These are phyloP conservation scores for Candida michaelii DNA, from an alignment of 805 yeast genomes.

Conservation along the genomic window DNA sequence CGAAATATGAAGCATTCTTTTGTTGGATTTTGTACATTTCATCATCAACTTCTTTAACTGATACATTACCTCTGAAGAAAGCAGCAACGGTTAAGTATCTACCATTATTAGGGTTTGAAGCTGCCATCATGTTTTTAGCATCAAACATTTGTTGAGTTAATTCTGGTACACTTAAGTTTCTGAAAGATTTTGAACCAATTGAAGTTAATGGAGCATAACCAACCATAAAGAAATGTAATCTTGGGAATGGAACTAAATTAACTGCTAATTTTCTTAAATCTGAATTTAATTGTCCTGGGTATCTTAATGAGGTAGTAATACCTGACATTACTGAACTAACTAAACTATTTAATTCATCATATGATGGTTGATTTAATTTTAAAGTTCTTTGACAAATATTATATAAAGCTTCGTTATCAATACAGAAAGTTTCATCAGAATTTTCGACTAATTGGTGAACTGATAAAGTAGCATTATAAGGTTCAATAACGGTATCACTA, in stretches of 20 bases:
- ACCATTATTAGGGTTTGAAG: slow-evolving; percentile 87
- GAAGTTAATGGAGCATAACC: slow-evolving; percentile 93
- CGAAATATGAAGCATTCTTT: slow-evolving; percentile 79
- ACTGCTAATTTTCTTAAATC: slow-evolving; percentile 93
- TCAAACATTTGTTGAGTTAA: slow-evolving; percentile 93
- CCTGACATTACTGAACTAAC: slow-evolving; percentile 94
- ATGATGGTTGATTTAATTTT: slow-evolving; percentile 76
- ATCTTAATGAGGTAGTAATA: slow-evolving; percentile 89
- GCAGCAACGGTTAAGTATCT: slow-evolving; percentile 92
- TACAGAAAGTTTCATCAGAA: slow-evolving; percentile 91
- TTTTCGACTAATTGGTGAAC: slow-evolving; percentile 88
- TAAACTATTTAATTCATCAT: slow-evolving; percentile 74
- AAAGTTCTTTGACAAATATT: slow-evolving; percentile 85
- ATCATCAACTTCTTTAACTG: slow-evolving; percentile 92
- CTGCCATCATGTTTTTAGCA: slow-evolving; percentile 94
- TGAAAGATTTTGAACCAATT: slow-evolving; percentile 75
- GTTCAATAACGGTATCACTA: slow-evolving; percentile 92
- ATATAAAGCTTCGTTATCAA: slow-evolving; percentile 91
- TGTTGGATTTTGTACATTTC: slow-evolving; percentile 84
- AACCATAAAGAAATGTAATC: slow-evolving; percentile 93
- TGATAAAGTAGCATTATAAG: slow-evolving; percentile 89
- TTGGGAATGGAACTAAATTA: slow-evolving; percentile 91
- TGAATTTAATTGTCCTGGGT: slow-evolving; percentile 92
- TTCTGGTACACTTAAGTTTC: slow-evolving; percentile 85
- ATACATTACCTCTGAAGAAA: slow-evolving; percentile 90